Base-by-base conservation (phyloP, 306 rosid genomes). In the Leucaena leucocephala region DNA sequence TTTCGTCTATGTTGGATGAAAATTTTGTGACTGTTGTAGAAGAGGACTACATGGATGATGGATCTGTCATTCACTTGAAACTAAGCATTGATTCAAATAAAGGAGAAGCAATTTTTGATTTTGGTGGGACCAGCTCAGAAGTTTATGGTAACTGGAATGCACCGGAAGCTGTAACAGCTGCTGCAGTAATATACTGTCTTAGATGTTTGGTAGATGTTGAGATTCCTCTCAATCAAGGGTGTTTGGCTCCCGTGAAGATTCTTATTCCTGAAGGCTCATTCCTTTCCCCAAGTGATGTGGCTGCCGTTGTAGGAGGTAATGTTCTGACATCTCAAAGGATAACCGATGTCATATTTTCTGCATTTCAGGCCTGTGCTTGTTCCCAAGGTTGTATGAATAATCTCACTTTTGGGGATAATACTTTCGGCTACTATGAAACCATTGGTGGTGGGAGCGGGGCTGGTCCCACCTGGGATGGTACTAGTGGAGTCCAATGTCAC, bases 361-460 rank as follows among this genome's bases (percentile, higher is more conserved):
- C 98, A 71, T 94, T 94, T 74, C 94, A 91, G 82, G 98, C 97
- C 33, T 94, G 97, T 81, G 97, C 98, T 52, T 94, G 97, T 72
- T 94, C 98, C 76, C 98, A 92, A 81, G 98, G 98, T 68, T 94
- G 98, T 76, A 94, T 92, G 98, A 94, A 91, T 87, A 94, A 94
- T 81, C 94, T 94, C 68, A 94, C 98, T 54, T 94, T 94, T 76
- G 98, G 98, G 48, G 98, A 94, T 72, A 88, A 90, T 19, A 90
- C 93, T 44, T 94, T 94, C 72, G 98, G 98, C 57, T 94, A 94
- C 76, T 94, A 94, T 46, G 98, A 94, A 91, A 94, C 97, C 49
- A 92, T 94, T 65, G 98, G 98, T 4, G 98, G 98, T 22, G 98
- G 98, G 39, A 87, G 94, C 75, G 98, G 98, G 35, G 98, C 98